phyloP scores from a whole-genome alignment of 2,329 filamentous ascomycete genomes.

The Pyricularia sp. region DNA sequence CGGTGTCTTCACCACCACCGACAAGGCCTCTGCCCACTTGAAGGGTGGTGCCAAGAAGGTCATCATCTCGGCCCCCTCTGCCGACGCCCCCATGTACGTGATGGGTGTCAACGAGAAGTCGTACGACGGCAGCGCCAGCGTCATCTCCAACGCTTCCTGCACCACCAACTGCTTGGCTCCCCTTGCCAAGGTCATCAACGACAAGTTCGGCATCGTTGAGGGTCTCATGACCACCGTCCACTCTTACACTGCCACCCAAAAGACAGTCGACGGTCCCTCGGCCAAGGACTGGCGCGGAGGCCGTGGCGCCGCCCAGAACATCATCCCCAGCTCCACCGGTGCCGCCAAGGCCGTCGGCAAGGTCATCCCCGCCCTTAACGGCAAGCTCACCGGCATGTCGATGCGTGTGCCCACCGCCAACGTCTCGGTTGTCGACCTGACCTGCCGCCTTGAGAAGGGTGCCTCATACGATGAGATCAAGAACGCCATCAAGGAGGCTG shows the following conservation, averaged over 20 bases:
- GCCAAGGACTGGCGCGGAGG: constrained; percentile 99
- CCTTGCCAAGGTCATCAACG: constrained; percentile 97
- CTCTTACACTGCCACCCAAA: constrained; percentile 99
- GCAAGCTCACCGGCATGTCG: constrained; percentile 99
- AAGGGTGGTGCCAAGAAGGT: constrained; percentile 98
- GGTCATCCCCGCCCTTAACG: constrained; percentile 95
- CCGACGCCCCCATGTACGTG: constrained; percentile 99
- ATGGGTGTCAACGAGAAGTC: constrained; percentile 96
- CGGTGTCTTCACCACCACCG: constrained; percentile 97
- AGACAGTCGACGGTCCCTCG: constrained; percentile 97
- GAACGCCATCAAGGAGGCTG: constrained; percentile 76
- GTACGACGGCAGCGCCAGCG: constrained; percentile 83
- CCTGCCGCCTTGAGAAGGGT: constrained; percentile 84
- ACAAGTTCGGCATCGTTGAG: constrained; percentile 96
- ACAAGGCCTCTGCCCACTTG: constrained; percentile 91
- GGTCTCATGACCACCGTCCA: constrained; percentile 99
- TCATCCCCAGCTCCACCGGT: constrained; percentile 98
- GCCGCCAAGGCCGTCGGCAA: constrained; percentile 99
- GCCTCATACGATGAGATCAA: constrained; percentile 91
- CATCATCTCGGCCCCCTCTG: constrained; percentile 83
- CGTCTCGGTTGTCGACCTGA: constrained; percentile 98
- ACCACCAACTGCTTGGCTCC: constrained; percentile 99
- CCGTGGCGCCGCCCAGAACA: constrained; percentile 98
- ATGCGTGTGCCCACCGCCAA: constrained; percentile 99
- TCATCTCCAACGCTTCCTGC: constrained; percentile 99